Conservation (phyloP, 768 basidiomycete genomes). For the Lepiota venenata region DNA sequence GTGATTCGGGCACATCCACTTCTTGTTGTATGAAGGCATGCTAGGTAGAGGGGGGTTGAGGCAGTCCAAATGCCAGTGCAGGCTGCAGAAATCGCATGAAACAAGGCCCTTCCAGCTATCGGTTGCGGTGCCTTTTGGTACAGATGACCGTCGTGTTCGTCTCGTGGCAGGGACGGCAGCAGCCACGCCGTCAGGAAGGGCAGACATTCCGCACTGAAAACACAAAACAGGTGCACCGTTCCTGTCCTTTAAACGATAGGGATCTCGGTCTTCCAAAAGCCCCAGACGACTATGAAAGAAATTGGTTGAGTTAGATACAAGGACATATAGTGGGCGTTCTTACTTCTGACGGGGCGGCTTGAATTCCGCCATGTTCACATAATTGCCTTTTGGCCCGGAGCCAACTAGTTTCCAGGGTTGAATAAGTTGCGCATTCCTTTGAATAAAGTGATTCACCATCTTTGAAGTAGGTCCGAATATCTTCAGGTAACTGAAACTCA, state of each 20-base stretch:
- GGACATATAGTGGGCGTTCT: slow-evolving; percentile 25
- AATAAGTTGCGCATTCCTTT: slow-evolving; percentile 11
- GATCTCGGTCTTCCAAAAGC: slow-evolving; percentile 88
- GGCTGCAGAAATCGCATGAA: slow-evolving; percentile 91
- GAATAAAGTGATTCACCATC: slow-evolving; percentile 56
- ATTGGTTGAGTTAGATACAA: slow-evolving; percentile 12
- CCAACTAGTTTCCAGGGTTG: slow-evolving; percentile 50
- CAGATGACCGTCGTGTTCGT: slow-evolving; percentile 47
- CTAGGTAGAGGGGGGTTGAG: slow-evolving; percentile 84
- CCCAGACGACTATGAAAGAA: slow-evolving; percentile 63
- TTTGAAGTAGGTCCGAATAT: slow-evolving; percentile 79
- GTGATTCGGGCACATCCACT: slow-evolving; percentile 99
- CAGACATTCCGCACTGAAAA: slow-evolving; percentile 84
- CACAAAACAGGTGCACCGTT: slow-evolving; percentile 85
- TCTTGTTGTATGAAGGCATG: slow-evolving; percentile 84
- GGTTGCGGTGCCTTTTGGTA: slow-evolving; percentile 34
- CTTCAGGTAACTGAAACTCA: slow-evolving; percentile 85
- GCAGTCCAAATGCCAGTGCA: slow-evolving; percentile 98
- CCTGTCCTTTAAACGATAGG: slow-evolving; percentile 80
- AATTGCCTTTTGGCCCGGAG: slow-evolving; percentile 76
- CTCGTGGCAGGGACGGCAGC: slow-evolving; percentile 52
- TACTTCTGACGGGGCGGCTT: slow-evolving; percentile 83
- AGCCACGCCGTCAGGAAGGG: slow-evolving; percentile 53
- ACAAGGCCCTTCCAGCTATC: slow-evolving; percentile 75
- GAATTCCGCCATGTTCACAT: slow-evolving; percentile 75